A percentile compares a stretch with the other conserved stretches of the same genome.
Conservation (phyloP, 1,284 basidiomycete genomes). For the Violaceomyces palustris region DNA sequence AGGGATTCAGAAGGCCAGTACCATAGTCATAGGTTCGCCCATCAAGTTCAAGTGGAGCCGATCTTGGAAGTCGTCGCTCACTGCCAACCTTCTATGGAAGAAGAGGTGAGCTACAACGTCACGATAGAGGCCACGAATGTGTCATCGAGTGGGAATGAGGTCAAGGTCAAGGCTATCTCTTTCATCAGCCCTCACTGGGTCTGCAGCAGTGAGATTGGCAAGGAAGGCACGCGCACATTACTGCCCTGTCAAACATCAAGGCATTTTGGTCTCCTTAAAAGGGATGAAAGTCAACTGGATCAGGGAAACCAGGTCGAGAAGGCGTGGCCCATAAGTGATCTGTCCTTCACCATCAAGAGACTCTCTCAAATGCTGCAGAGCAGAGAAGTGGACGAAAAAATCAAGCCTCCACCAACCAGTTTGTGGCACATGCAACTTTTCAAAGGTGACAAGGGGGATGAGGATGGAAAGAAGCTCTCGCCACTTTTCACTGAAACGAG, state of each 20-base stretch:
- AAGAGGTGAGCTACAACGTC: constrained; percentile 5
- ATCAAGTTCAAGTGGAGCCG: constrained; percentile 6
- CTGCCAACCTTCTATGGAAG: not conserved
- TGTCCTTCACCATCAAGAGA: no score
- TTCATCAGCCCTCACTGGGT: constrained; percentile 13
- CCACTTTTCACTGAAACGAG: no score
- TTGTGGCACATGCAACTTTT: no score
- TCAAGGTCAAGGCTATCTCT: constrained; percentile 7
- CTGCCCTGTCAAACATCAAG: no score
- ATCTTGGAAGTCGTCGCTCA: constrained; percentile 15
- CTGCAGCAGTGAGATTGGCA: no score
- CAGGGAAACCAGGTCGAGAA: no score
- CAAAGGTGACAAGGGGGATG: no score
- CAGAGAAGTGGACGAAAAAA: constrained; percentile 1
- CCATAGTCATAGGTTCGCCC: constrained; percentile 12
- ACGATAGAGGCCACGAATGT: constrained; percentile 11
- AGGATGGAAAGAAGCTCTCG: no score
- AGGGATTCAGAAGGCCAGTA: constrained; percentile 9
- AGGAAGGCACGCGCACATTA: no score
- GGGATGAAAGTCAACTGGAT: no score
- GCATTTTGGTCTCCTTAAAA: no score
- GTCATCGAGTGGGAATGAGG: not conserved
- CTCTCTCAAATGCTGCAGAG: constrained; percentile 15
- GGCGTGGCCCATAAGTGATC: no score
- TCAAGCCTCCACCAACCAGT: not conserved